These are phyloP conservation scores for Ustilago shanxiensis DNA, from an alignment of 1,284 basidiomycete genomes.

Conservation along the genomic window DNA sequence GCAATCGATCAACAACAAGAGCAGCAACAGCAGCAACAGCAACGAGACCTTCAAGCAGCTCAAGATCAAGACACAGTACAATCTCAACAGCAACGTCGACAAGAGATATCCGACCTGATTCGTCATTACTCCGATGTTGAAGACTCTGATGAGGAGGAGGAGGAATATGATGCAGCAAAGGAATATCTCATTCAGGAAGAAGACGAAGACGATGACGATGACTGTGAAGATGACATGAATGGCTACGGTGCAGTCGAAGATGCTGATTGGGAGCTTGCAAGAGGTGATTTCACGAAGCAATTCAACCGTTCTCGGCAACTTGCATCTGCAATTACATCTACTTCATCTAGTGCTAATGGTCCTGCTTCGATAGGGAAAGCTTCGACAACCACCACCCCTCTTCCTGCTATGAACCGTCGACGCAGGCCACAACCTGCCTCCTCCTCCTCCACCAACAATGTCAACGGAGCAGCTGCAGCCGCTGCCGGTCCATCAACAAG, in stretches of 20 bases:
- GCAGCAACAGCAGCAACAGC: slow-evolving; percentile 14
- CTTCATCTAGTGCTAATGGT: slow-evolving; percentile 10
- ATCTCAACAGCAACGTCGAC: slow-evolving; percentile 33
- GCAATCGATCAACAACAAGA: not conserved
- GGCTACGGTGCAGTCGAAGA: slow-evolving; percentile 63
- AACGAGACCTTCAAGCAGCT: slow-evolving; percentile 9
- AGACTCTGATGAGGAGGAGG: slow-evolving; percentile 28
- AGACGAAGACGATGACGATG: slow-evolving; percentile 45
- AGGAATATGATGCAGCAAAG: slow-evolving; percentile 1
- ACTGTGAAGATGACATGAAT: slow-evolving; percentile 36
- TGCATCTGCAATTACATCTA: slow-evolving; percentile 44
- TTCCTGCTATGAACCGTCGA: slow-evolving; percentile 58
- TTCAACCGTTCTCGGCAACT: slow-evolving; percentile 67
- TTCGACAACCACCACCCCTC: slow-evolving; percentile 16
- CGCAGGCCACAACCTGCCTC: slow-evolving; percentile 21
- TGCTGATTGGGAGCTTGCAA: slow-evolving; percentile 68
- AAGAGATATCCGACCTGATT: slow-evolving; percentile 41
- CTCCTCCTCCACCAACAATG: not conserved
- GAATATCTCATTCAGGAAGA: slow-evolving; percentile 14
- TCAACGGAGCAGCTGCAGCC: slow-evolving; percentile 7
- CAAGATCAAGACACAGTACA: slow-evolving; percentile 35
- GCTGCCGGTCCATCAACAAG: slow-evolving; percentile 26
- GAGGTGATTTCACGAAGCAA: slow-evolving; percentile 69
- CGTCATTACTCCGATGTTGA: slow-evolving; percentile 41
- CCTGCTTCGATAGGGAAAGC: slow-evolving; percentile 16